These are phyloP conservation scores for Umbelopsis sp. DNA, from an alignment of 192 early-diverging fungal species.

Conservation along the genomic window DNA sequence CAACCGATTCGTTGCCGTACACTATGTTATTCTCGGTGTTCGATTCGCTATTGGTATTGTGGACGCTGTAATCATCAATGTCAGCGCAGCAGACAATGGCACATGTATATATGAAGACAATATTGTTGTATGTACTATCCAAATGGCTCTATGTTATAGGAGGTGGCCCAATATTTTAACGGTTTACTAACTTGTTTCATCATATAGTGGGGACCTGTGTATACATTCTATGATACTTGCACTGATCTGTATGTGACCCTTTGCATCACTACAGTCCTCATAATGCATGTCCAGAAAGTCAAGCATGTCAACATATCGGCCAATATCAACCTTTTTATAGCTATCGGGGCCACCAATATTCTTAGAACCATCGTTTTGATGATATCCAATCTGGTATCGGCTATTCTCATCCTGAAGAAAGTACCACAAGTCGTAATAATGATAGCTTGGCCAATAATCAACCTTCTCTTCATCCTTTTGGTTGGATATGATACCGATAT, in stretches of 20 bases:
- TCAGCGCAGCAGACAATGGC: not conserved
- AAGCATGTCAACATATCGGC: slow-evolving; percentile 9
- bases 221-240: slow-evolving; percentile 29
- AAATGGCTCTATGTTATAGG: not conserved
- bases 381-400: slow-evolving; percentile 31
- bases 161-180: not conserved
- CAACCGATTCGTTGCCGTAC: not conserved
- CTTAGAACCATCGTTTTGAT: slow-evolving; percentile 24
- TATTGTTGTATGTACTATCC: slow-evolving; percentile 20
- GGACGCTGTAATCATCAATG: slow-evolving; percentile 18
- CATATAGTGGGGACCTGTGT: slow-evolving; percentile 31
- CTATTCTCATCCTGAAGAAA: slow-evolving; percentile 22
- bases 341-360: slow-evolving; percentile 23
- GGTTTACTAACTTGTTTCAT: not conserved
- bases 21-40: not conserved
- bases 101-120: slow-evolving; percentile 29
- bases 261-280: slow-evolving; percentile 19
- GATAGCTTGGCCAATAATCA: slow-evolving; percentile 30
- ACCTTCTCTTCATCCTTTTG: slow-evolving; percentile 30
- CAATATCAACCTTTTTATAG: slow-evolving; percentile 24
- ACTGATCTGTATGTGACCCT: slow-evolving; percentile 31
- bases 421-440: slow-evolving; percentile 14
- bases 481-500: slow-evolving; percentile 34
- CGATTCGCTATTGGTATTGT: slow-evolving; percentile 15
- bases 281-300: slow-evolving; percentile 22